Evolutionary conservation across 768 basidiomycete genomes (phyloP), one percentile per base, ranked within the genome.

Genomic region (Sutorius australiensis): DNA sequence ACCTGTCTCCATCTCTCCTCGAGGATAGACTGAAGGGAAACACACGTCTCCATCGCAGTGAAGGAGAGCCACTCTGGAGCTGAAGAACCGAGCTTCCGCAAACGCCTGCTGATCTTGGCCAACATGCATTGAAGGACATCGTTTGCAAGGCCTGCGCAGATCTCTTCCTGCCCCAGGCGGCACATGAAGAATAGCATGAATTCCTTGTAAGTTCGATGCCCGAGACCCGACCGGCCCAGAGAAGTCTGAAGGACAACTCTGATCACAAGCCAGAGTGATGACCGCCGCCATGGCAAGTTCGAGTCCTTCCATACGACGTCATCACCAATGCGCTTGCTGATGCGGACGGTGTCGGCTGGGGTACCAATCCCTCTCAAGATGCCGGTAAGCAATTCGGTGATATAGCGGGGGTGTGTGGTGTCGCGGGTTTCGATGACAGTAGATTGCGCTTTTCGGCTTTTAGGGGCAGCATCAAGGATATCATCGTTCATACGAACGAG

Each of bases 311-410:
- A 68, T 40, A 67, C 67, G 21, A 46, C 43, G 1, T 75, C 70
- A 30, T 73, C 71, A 1, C 58, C 58, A 6, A 72, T 50, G 8
- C 68, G 67, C 50, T 73, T 24, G 24, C 24, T 24, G 4, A 24
- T 24, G 24, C 24, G 24, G 24, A 24, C 24, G 24, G 4, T 24
- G 24, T 24, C 24, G 24, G 24, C 59, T 3, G 73, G 74, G 5
- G 47, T 45, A 31, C 67, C 70, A 9, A 73, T 58, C 8, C 72
- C 74, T 13, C 72, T 69, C 17, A 80, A 65, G 55, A 82, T 77
- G 19, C 74, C 75, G 6, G 70, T 71, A 10, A 82, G 67, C 5
- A 82, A 60, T 48, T 78, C 69, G 3, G 77, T 76, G 56, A 83
- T 77, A 47, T 79, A 79, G 1, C 74, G 72, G 3, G 77, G 77